Evolutionary conservation across 2,329 filamentous ascomycete species (phyloP).

Genomic region (Botryosphaeria agaves): DNA sequence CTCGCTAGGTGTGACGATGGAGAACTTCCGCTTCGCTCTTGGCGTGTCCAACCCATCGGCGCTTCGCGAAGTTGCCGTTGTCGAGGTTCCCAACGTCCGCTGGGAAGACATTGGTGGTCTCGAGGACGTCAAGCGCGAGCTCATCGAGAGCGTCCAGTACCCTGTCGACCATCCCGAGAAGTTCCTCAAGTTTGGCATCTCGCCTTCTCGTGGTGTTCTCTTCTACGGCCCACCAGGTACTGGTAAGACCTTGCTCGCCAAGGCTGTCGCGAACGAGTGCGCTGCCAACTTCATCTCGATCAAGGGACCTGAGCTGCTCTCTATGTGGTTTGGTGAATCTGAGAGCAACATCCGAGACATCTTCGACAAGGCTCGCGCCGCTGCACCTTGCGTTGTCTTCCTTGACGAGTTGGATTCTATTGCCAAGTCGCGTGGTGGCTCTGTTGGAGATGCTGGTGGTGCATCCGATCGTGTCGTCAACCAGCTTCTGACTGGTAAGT

Average conservation of each 20-base stretch:
- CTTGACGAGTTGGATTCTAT: slow-evolving; percentile 97
- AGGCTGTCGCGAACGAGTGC: slow-evolving; percentile 98
- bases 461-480: slow-evolving; percentile 99
- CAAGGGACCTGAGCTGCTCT: slow-evolving; percentile 94
- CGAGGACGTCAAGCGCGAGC: slow-evolving; percentile 96
- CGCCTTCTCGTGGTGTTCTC: slow-evolving; percentile 90
- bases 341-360: slow-evolving; percentile 99
- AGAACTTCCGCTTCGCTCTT: slow-evolving; percentile 98
- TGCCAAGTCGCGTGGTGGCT: slow-evolving; percentile 97
- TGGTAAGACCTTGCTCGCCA: slow-evolving; percentile 98
- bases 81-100: slow-evolving; percentile 97
- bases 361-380: slow-evolving; percentile 97
- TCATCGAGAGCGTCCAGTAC: slow-evolving; percentile 97
- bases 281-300: slow-evolving; percentile 99
- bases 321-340: slow-evolving; percentile 99
- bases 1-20: slow-evolving; percentile 96
- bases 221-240: slow-evolving; percentile 99
- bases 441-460: slow-evolving; percentile 87
- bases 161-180: slow-evolving; percentile 98
- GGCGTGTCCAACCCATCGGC: slow-evolving; percentile 97
- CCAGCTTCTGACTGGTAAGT: slow-evolving; percentile 87
- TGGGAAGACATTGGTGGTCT: slow-evolving; percentile 99
- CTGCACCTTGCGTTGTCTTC: slow-evolving; percentile 96
- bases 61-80: slow-evolving; percentile 94
- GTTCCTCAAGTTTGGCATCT: slow-evolving; percentile 99